phyloP scores from a whole-genome alignment of 2,329 filamentous ascomycete genomes.

The Albophoma yamanashiensis region DNA sequence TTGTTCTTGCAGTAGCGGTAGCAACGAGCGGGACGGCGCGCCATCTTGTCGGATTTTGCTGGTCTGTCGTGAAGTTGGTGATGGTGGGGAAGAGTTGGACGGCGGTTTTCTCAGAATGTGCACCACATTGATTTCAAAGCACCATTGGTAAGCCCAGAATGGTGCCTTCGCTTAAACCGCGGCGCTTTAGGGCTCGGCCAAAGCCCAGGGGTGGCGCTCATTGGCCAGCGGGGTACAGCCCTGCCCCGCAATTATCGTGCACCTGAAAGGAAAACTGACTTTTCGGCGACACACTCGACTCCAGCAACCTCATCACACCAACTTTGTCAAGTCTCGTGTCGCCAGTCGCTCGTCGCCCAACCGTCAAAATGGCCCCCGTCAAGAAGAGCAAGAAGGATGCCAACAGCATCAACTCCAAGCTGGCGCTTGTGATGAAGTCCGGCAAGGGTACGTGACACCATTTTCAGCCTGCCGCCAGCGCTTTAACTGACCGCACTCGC shows the following conservation, averaged over 20 bases:
- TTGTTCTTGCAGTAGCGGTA: constrained; percentile 99
- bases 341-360: constrained; percentile 20
- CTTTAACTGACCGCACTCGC: not conserved
- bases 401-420: constrained; percentile 54
- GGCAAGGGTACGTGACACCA: constrained; percentile 57
- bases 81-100: constrained; percentile 19
- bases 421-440: constrained; percentile 53
- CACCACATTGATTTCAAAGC: constrained; percentile 45
- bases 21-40: constrained; percentile 97
- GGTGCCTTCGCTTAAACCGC: constrained; percentile 25
- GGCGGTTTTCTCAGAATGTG: constrained; percentile 13
- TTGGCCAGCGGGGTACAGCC: constrained; percentile 14
- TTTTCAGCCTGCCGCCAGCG: too few relatives aligned
- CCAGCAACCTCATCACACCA: constrained; percentile 13
- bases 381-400: constrained; percentile 84
- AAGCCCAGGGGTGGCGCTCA: constrained; percentile 5
- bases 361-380: constrained; percentile 51
- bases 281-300: constrained; percentile 11
- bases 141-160: constrained; percentile 19
- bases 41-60: constrained; percentile 75
- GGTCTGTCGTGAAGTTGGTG: constrained; percentile 19
- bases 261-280: constrained; percentile 13
- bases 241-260: constrained; percentile 11
- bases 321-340: not conserved
- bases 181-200: constrained; percentile 27